A percentile compares a stretch with the other conserved stretches of the same genome.
These are phyloP conservation scores for Phytophthora syringae DNA, from an alignment of 352 stramenopile genomes.

Conservation along the genomic window DNA sequence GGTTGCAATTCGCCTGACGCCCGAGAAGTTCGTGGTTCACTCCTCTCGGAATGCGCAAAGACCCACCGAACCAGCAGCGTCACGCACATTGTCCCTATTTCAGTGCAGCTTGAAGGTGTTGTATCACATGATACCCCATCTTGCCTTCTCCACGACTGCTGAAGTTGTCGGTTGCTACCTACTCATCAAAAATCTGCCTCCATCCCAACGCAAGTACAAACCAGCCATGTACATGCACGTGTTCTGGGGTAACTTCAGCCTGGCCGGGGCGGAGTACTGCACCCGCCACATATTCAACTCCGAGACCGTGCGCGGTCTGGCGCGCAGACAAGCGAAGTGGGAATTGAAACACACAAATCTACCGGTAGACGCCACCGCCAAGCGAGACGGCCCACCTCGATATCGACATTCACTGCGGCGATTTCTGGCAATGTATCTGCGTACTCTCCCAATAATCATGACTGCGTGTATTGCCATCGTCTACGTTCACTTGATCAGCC, in stretches of 20 bases:
- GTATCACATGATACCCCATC: neutral
- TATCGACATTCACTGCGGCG: neutral
- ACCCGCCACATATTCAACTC: slow-evolving; percentile 15
- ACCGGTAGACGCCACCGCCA: too few relatives aligned
- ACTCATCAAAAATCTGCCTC: neutral
- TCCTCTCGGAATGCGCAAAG: neutral
- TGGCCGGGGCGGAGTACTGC: slow-evolving; percentile 5
- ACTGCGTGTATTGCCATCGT: slow-evolving; percentile 8
- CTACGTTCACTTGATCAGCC: slow-evolving; percentile 13
- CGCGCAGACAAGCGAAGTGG: neutral
- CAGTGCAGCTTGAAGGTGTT: slow-evolving; percentile 6
- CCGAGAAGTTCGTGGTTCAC: slow-evolving; percentile 4
- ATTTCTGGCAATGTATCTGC: slow-evolving; percentile 10
- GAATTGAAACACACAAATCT: too few relatives aligned
- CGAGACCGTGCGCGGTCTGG: slow-evolving; percentile 15
- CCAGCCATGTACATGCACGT: slow-evolving; percentile 20
- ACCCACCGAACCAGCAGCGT: neutral
- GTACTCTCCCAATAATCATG: neutral
- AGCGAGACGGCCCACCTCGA: too few relatives aligned
- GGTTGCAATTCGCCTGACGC: neutral
- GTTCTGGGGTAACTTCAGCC: slow-evolving; percentile 15
- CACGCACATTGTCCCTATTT: neutral
- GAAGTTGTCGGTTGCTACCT: slow-evolving; percentile 3
- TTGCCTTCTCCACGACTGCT: neutral
- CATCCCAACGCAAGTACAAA: slow-evolving; percentile 17